These are phyloP conservation scores for Fusarium sp. DNA, from an alignment of 2,329 filamentous ascomycete species.

Conservation along the genomic window DNA sequence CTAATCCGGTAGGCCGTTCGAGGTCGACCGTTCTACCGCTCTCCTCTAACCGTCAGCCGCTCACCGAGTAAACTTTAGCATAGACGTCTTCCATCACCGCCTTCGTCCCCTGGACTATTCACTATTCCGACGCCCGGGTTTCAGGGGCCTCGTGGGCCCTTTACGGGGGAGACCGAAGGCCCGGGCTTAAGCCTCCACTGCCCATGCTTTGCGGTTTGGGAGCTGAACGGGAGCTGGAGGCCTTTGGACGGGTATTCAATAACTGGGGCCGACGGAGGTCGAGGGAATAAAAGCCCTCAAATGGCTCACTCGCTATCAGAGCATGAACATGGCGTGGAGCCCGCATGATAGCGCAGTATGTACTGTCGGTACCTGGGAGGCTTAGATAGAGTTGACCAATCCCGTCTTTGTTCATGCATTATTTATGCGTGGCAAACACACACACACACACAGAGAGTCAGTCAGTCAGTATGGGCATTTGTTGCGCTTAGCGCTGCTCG, in stretches of 20 bases:
- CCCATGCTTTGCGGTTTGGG: constrained; percentile 14
- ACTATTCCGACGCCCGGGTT: constrained; percentile 24
- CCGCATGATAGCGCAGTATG: constrained; percentile 14
- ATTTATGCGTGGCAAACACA: constrained; percentile 12
- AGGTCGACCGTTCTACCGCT: constrained; percentile 4
- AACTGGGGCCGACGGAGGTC: constrained; percentile 17
- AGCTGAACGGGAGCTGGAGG: constrained; percentile 11
- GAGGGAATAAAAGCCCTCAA: constrained; percentile 37
- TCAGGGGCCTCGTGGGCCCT: constrained; percentile 32
- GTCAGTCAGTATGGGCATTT: constrained; percentile 4
- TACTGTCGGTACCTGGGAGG: constrained; percentile 29
- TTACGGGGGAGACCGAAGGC: constrained; percentile 38
- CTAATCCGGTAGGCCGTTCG: constrained; percentile 37
- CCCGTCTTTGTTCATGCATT: constrained; percentile 17
- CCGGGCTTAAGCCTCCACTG: constrained; percentile 14
- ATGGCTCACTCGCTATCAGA: constrained; percentile 25
- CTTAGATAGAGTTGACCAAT: constrained; percentile 34
- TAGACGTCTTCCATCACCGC: constrained; percentile 3
- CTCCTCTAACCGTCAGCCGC: background rate
- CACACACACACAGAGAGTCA: background rate
- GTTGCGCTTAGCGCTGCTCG: constrained; percentile 28
- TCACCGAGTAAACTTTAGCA: background rate
- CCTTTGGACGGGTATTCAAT: constrained; percentile 15
- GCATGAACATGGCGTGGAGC: constrained; percentile 26
- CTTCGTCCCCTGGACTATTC: constrained; percentile 8